Conservation (phyloP, 1,139 yeast genomes). For the Suhomyces wounanorum region DNA sequence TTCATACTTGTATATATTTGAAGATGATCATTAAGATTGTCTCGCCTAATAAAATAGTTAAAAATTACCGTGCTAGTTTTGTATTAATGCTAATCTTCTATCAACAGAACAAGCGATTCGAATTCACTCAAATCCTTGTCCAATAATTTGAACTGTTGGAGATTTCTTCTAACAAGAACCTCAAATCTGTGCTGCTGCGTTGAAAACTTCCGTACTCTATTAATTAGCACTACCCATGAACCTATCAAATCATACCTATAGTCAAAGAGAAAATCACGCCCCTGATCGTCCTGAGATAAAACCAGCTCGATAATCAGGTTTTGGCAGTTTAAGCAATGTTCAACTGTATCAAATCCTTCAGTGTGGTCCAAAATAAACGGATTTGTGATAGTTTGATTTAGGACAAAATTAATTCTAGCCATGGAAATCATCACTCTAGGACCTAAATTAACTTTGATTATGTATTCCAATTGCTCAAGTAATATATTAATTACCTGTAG, state of each 20-base stretch:
- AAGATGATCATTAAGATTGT: background rate
- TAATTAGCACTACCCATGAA: conserved; percentile 27
- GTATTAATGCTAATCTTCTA: background rate
- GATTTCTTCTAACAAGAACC: background rate
- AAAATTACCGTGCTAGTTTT: too few species aligned
- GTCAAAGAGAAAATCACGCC: conserved; percentile 24
- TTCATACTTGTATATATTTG: conserved; percentile 1
- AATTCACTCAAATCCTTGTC: conserved; percentile 3
- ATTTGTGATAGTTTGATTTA: conserved; percentile 35
- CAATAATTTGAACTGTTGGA: background rate
- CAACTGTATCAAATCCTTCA: conserved; percentile 17
- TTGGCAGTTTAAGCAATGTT: conserved; percentile 17
- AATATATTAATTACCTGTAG: conserved; percentile 17
- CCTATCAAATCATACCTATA: conserved; percentile 39
- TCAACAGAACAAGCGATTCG: background rate
- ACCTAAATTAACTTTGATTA: conserved; percentile 18
- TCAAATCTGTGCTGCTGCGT: conserved; percentile 6
- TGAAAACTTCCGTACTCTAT: conserved; percentile 9
- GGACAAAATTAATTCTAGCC: conserved; percentile 30
- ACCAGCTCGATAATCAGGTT: conserved; percentile 12
- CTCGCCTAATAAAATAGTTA: background rate
- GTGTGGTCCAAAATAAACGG: conserved; percentile 27
- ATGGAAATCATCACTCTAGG: conserved; percentile 28
- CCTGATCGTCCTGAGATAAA: conserved; percentile 17
- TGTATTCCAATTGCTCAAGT: conserved; percentile 17